phyloP scores from a whole-genome alignment of 768 basidiomycete genomes.

The Boletellus sp. region DNA sequence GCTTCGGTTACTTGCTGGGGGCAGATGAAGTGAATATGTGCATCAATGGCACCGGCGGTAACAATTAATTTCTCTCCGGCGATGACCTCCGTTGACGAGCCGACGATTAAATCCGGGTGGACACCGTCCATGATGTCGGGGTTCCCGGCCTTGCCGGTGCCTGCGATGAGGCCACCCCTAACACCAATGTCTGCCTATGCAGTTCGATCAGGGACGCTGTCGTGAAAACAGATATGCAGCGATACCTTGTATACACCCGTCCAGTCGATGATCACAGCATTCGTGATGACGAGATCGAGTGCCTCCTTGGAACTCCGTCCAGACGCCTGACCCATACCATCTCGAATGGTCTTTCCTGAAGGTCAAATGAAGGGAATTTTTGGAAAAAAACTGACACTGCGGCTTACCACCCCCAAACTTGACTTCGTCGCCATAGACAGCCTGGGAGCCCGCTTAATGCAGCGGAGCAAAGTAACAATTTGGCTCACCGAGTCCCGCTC shows the following conservation, averaged over 20 bases:
- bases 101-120: slow-evolving; percentile 68
- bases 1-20: slow-evolving; percentile 90
- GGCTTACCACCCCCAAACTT: slow-evolving; percentile 90
- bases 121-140: slow-evolving; percentile 89
- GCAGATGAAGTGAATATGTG: slow-evolving; percentile 93
- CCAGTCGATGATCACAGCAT: slow-evolving; percentile 93
- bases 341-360: slow-evolving; percentile 86
- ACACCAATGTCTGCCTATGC: slow-evolving; percentile 91
- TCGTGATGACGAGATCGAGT: slow-evolving; percentile 92
- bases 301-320: slow-evolving; percentile 61
- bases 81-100: slow-evolving; percentile 91
- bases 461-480: neutral
- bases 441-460: slow-evolving; percentile 37
- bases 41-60: slow-evolving; percentile 91
- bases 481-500: slow-evolving; percentile 70
- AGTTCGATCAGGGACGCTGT: slow-evolving; percentile 2
- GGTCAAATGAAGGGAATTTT: neutral
- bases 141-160: slow-evolving; percentile 97
- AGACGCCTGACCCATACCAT: slow-evolving; percentile 94
- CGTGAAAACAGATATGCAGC: neutral
- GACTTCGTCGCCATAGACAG: slow-evolving; percentile 92
- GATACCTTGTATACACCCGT: slow-evolving; percentile 88
- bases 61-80: slow-evolving; percentile 93
- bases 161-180: slow-evolving; percentile 74
- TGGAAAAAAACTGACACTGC: neutral